Evolutionary conservation across 345 rosid genomes (phyloP).

Genomic region (Eucalyptus grandis): DNA sequence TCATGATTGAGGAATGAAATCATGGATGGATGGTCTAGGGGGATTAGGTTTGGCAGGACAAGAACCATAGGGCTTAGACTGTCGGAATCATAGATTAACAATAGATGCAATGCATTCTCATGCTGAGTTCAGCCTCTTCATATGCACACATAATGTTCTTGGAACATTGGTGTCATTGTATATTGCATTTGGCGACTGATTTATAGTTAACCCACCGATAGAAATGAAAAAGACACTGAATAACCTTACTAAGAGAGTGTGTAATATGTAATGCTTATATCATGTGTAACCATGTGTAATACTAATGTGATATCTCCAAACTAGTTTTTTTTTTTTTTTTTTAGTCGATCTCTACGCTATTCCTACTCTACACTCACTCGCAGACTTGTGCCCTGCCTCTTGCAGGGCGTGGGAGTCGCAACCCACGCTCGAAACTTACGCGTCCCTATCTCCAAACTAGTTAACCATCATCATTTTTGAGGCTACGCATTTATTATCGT

Average conservation of each 20-base stretch:
- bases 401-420: too few species aligned
- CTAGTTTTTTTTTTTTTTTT: too few species aligned
- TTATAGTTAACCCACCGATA: background rate
- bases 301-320: background rate
- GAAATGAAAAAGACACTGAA: background rate
- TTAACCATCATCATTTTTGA: fast-evolving
- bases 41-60: background rate
- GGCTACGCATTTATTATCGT: fast-evolving
- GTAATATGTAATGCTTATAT: background rate
- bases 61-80: background rate
- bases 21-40: background rate
- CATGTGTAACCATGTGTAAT: background rate
- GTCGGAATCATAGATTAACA: background rate
- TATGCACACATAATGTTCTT: background rate
- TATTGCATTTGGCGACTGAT: background rate
- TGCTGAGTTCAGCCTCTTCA: background rate
- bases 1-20: background rate
- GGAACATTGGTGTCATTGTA: background rate
- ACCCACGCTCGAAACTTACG: too few species aligned
- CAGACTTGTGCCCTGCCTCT: too few species aligned
- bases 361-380: too few species aligned
- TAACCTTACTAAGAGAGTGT: background rate
- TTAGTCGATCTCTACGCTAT: too few species aligned
- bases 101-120: background rate
- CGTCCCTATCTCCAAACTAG: background rate